Evolutionary conservation across 2,329 filamentous ascomycete genomes (phyloP), one percentile per base, ranked within the genome.

Genomic region (Trichoderma oligosporum): DNA sequence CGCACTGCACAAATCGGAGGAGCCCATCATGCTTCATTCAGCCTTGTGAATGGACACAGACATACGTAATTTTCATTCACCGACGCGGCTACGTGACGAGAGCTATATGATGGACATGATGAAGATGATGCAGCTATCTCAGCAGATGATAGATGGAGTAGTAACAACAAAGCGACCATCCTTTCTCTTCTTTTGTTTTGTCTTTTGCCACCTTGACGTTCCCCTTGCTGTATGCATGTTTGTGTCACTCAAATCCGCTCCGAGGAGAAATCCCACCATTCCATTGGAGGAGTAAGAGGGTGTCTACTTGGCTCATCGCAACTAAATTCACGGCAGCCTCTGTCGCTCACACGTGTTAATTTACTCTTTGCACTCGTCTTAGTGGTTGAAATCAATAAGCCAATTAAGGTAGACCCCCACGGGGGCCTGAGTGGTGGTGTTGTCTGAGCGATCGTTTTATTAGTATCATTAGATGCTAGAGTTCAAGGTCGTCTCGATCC

Each of bases 331-430:
- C 31, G 22, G 31, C 4, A 4, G 22, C 41, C 51, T 55, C 51
- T 55, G 41, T 38, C 24, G 41, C 42, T 22, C 22, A 20, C 51
- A 55, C 51, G 51, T 55, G 51, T 41, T 54, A 54, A 36, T 45
- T 54, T 54, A 20, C 29, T 22, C 7, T 20, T 31, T 33, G 35
- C 49, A 25, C 16, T 22, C 16, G 22, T 45, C 51, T 54, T 31
- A 35, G 39, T 55, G 51, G 51, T 29, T 38, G 35, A 22, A 38
- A 35, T 25, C 24, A n/a, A n/a, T 55, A 29, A 22, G 8, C 51
- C 51, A 55, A 38, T 46, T 18, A 22, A 20, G 31, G 14, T 38
- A 39, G 9, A 35, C 49, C 51, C 51, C 41, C 51, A 45, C 31
- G 51, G 47, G 11, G 31, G 7, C 31, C 24, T 36, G 41, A n/a